Evolutionary conservation across 2,329 filamentous ascomycete genomes (phyloP).

Genomic region (Immersiporthe knoxdaviesiana): DNA sequence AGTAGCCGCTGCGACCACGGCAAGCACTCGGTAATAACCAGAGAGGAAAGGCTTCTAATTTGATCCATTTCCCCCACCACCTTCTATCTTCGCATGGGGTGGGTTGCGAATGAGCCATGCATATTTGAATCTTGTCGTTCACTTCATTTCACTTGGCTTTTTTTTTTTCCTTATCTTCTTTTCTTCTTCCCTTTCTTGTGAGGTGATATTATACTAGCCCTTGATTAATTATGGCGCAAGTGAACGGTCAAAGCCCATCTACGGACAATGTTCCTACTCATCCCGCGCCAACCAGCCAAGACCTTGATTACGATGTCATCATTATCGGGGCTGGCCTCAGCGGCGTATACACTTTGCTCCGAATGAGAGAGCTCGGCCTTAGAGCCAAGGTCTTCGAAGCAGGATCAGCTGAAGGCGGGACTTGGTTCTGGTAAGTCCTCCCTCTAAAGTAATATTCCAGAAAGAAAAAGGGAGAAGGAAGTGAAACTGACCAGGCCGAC

Average conservation of each 20-base stretch:
- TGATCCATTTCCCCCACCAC: not conserved
- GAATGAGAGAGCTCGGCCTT: slow-evolving; percentile 16
- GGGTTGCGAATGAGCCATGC: not conserved
- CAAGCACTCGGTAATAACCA: slow-evolving; percentile 2
- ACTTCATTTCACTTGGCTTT: not conserved
- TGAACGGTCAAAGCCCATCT: not conserved
- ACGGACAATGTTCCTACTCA: not conserved
- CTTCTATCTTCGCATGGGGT: not conserved
- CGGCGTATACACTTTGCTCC: slow-evolving; percentile 20
- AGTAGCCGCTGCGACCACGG: too few relatives aligned
- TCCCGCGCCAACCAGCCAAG: not conserved
- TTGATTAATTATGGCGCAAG: not conserved
- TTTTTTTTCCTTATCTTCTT: too few relatives aligned
- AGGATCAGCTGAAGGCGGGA: slow-evolving; percentile 15
- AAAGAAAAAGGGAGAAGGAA: not conserved
- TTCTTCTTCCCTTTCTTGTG: not conserved
- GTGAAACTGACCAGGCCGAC: not conserved
- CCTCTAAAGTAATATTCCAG: not conserved
- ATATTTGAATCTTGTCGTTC: not conserved
- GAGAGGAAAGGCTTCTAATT: not conserved
- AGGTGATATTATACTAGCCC: not conserved
- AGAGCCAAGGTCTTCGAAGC: slow-evolving; percentile 17
- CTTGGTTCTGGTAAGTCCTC: slow-evolving; percentile 15
- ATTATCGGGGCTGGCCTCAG: slow-evolving; percentile 24
- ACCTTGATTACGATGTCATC: slow-evolving; percentile 15